Percentiles rank a stretch among this genome's conserved stretches.
These are phyloP conservation scores for Silene conica DNA, from an alignment of 148 eudicot species.

Conservation along the genomic window DNA sequence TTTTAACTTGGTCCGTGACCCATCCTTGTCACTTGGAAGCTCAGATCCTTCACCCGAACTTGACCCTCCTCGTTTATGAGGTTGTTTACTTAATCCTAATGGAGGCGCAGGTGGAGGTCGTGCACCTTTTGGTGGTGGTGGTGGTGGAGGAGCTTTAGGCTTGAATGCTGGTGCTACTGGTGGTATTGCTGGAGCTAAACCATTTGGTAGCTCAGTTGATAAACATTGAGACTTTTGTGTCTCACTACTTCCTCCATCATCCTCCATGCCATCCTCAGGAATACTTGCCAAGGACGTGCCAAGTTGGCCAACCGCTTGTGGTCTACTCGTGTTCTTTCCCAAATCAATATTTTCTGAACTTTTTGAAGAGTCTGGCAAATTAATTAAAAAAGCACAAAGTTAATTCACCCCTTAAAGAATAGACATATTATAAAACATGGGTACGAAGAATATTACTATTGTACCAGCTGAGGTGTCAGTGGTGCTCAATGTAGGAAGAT, in stretches of 20 bases:
- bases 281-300: slow-evolving; percentile 4
- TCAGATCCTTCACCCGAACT: slow-evolving; percentile 33
- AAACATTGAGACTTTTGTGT: slow-evolving; percentile 24
- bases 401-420: not conserved
- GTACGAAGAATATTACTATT: not conserved
- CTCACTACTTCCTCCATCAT: slow-evolving; percentile 22
- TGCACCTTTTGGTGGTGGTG: slow-evolving; percentile 47
- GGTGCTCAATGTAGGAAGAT: slow-evolving; percentile 37
- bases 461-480: slow-evolving; percentile 38
- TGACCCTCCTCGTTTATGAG: slow-evolving; percentile 30
- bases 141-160: slow-evolving; percentile 65
- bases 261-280: slow-evolving; percentile 20
- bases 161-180: slow-evolving; percentile 55
- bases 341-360: slow-evolving; percentile 24
- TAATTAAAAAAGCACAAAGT: not conserved
- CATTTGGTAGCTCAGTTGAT: slow-evolving; percentile 33
- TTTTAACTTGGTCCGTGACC: slow-evolving; percentile 43
- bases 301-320: slow-evolving; percentile 1
- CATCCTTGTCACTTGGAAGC: slow-evolving; percentile 28
- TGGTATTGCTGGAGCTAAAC: slow-evolving; percentile 36
- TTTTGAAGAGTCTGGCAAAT: slow-evolving; percentile 41
- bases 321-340: slow-evolving; percentile 20
- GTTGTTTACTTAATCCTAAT: slow-evolving; percentile 32
- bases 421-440: not conserved
- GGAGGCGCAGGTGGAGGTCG: slow-evolving; percentile 75